Evolutionary conservation across 257 asterid species (phyloP).

Genomic region (Hygrophila difformis): DNA sequence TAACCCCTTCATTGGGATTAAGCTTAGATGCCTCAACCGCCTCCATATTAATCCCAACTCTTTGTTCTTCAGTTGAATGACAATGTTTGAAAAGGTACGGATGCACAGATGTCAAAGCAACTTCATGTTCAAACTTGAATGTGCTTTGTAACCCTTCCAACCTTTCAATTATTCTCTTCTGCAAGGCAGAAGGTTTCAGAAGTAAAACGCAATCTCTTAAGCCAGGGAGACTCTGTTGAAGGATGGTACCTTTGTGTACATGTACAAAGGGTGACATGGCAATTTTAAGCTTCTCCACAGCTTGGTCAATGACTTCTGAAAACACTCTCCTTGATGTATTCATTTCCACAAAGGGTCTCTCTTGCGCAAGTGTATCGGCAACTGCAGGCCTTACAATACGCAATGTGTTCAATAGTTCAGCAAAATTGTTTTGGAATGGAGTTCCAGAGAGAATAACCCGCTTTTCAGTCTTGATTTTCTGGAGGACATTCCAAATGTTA

Average conservation of each 20-base stretch:
- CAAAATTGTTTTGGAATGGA: conserved; percentile 59
- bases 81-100: conserved; percentile 26
- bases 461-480: conserved; percentile 29
- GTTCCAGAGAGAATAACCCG: conserved; percentile 64
- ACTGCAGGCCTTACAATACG: conserved; percentile 42
- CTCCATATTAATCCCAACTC: conserved; percentile 13
- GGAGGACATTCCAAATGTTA: conserved; percentile 41
- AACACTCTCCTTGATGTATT: conserved; percentile 3
- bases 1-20: conserved; percentile 31
- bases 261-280: conserved; percentile 30
- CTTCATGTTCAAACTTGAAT: conserved; percentile 29
- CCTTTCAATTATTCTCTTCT: conserved; percentile 28
- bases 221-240: conserved; percentile 26
- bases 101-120: conserved; percentile 39
- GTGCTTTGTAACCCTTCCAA: conserved; percentile 12
- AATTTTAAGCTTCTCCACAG: conserved; percentile 19
- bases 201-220: conserved; percentile 35
- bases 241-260: conserved; percentile 29
- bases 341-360: conserved; percentile 24
- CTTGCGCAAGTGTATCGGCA: conserved; percentile 26
- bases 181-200: conserved; percentile 21
- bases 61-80: conserved; percentile 13
- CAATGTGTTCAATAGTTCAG: conserved; percentile 45
- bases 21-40: conserved; percentile 23
- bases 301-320: conserved; percentile 3